Base-by-base conservation (phyloP, 169 alveolate species). In the Eimeria acervulina region DNA sequence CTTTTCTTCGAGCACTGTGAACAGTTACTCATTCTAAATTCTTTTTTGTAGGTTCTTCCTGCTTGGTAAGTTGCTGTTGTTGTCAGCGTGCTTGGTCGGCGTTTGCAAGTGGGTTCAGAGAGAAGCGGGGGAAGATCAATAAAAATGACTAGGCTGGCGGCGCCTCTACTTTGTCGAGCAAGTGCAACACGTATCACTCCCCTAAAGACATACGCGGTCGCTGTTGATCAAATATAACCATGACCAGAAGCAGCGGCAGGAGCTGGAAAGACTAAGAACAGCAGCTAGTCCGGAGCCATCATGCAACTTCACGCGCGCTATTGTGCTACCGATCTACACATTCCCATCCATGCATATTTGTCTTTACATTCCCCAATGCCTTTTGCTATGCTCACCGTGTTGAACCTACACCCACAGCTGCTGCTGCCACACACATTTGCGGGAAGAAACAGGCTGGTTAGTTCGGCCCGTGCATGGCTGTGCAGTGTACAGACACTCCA, bases 111-210 rank as follows among this genome's bases (percentile, higher is more conserved):
- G 81, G 28, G 23, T 38, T 23, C 19, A 52, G n/a, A 63, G 78
- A 21, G 6, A 15, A 31, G 3, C 61, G 28, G 33, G 44, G 23
- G 42, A 68, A 55, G 42, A 76, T 42, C 31, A 12, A 12, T 38
- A 38, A 40, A 1, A 4, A 31, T 21, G 68, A 10, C 5, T 63
- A 19, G 7, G 63, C 90, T 12, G 38, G 4, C 83, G 55, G 59
- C 63, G 15, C 36, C 1, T 31, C 81, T 76, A 91, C 80, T 59
- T 12, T 74, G 33, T 90, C 42, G 90, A 90, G 47, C 83, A 90
- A 28, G 95, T 51, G 61, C 44, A 90, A 40, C 26, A 74, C 21
- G 68, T 90, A n/a, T n/a, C n/a, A n/a, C n/a, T n/a, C n/a, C n/a
- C 42, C 89, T n/a, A 5, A 31, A 72, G 52, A 17, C 47, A 40